Evolutionary conservation across 805 yeast genomes (phyloP).

Genomic region (Sugiyamaella chiloensis): DNA sequence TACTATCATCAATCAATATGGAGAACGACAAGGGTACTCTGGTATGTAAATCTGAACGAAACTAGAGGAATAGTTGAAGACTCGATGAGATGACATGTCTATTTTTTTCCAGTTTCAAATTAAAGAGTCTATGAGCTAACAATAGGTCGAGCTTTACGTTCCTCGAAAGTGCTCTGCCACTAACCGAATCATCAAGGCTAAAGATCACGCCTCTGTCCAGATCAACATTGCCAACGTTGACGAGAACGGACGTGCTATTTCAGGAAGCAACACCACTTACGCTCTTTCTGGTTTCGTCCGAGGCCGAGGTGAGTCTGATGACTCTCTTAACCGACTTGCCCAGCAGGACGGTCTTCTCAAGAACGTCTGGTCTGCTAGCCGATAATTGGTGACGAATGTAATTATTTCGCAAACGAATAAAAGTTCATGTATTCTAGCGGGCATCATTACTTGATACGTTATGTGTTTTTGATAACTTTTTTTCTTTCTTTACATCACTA

Average conservation of each 20-base stretch:
- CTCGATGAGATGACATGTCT: too few relatives aligned
- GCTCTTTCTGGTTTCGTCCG: constrained; percentile 97
- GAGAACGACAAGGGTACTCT: constrained; percentile 99
- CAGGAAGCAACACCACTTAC: constrained; percentile 88
- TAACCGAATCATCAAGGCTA: constrained; percentile 99
- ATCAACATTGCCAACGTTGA: constrained; percentile 98
- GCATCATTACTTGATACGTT: neutral
- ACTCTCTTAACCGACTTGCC: constrained; percentile 98
- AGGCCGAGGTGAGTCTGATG: constrained; percentile 99
- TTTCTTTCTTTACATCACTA: too few relatives aligned
- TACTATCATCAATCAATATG: constrained; percentile 54
- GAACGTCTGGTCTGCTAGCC: constrained; percentile 50
- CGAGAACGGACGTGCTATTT: constrained; percentile 91
- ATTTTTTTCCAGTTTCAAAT: too few relatives aligned
- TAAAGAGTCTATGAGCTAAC: too few relatives aligned
- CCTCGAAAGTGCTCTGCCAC: constrained; percentile 99
- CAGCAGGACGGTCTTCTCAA: constrained; percentile 97
- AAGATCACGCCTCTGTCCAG: constrained; percentile 99
- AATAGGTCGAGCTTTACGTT: constrained; percentile 98
- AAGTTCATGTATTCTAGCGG: constrained; percentile 3
- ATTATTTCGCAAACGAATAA: constrained; percentile 6
- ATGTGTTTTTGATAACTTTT: neutral
- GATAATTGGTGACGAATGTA: constrained; percentile 26
- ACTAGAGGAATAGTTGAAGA: neutral
- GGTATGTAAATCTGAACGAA: constrained; percentile 57